Evolutionary conservation across 345 rosid genomes (phyloP).

Genomic region (Leavenworthia alabamica): DNA sequence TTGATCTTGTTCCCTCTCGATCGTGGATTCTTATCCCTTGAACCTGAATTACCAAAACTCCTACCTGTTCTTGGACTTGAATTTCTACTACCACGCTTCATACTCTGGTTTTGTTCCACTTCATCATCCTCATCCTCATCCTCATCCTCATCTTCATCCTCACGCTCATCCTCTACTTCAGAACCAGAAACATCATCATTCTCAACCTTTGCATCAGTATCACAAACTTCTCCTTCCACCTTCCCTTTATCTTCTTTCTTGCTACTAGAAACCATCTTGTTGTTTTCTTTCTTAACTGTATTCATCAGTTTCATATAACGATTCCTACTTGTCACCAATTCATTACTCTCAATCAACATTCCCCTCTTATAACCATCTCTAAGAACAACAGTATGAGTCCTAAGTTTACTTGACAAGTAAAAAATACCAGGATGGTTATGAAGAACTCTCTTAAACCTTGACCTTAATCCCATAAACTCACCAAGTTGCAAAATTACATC

Average conservation of each 20-base stretch:
- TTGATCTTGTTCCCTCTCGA: conserved; percentile 23
- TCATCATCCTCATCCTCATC: conserved; percentile 30
- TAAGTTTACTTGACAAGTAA: conserved; percentile 63
- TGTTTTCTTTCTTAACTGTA: conserved; percentile 39
- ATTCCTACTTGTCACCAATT: conserved; percentile 47
- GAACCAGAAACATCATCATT: conserved; percentile 37
- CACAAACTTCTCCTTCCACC: conserved; percentile 33
- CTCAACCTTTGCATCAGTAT: conserved; percentile 37
- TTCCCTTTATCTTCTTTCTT: conserved; percentile 36
- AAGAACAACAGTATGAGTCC: conserved; percentile 68
- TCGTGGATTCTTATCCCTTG: conserved; percentile 25
- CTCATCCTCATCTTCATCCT: conserved; percentile 19
- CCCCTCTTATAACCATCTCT: conserved; percentile 77
- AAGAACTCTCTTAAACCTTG: conserved; percentile 82
- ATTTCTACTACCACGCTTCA: conserved; percentile 21
- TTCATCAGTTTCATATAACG: conserved; percentile 79
- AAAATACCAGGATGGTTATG: conserved; percentile 67
- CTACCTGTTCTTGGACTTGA: conserved; percentile 19
- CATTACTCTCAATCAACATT: conserved; percentile 50
- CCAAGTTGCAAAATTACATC: conserved; percentile 53
- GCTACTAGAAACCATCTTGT: conserved; percentile 30
- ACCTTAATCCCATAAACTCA: conserved; percentile 65
- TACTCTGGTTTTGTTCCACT: conserved; percentile 13
- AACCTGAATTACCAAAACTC: conserved; percentile 14
- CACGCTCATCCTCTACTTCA: conserved; percentile 27